Conservation (phyloP, 768 basidiomycete species). For the Xerocomellus amylosporus region DNA sequence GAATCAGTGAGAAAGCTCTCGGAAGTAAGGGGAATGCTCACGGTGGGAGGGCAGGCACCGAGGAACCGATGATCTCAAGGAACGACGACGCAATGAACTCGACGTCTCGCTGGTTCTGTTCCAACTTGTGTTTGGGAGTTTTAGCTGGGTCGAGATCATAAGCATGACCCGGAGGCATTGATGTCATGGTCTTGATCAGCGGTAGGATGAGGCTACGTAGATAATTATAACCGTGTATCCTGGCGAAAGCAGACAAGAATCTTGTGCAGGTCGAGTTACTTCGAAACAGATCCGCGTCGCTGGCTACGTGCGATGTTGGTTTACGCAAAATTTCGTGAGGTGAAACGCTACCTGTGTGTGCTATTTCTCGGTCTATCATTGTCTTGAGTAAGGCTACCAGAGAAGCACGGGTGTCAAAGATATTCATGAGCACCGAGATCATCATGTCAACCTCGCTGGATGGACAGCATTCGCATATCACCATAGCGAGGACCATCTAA, state of each 20-base stretch:
- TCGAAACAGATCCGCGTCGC: slow-evolving; percentile 80
- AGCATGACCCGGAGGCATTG: slow-evolving; percentile 67
- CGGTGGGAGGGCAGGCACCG: slow-evolving; percentile 70
- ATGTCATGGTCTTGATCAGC: slow-evolving; percentile 69
- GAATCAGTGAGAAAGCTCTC: background rate
- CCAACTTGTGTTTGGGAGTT: slow-evolving; percentile 55
- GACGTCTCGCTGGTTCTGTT: slow-evolving; percentile 67
- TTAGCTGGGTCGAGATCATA: slow-evolving; percentile 77
- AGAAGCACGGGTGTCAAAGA: slow-evolving; percentile 76
- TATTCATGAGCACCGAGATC: slow-evolving; percentile 78
- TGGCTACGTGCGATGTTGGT: slow-evolving; percentile 45
- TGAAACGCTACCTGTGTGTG: slow-evolving; percentile 57
- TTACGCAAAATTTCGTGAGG: background rate
- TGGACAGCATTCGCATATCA: slow-evolving; percentile 86
- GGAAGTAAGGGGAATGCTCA: slow-evolving; percentile 37
- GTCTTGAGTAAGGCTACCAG: slow-evolving; percentile 73
- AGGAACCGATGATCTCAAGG: slow-evolving; percentile 69
- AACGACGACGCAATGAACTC: slow-evolving; percentile 73
- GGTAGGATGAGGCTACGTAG: slow-evolving; percentile 77
- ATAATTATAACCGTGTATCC: slow-evolving; percentile 89
- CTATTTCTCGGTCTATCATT: slow-evolving; percentile 84
- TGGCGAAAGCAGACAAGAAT: slow-evolving; percentile 82
- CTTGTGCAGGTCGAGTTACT: slow-evolving; percentile 86
- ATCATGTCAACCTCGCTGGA: slow-evolving; percentile 77
- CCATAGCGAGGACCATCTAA: slow-evolving; percentile 75